These are phyloP conservation scores for Candolleomyces aberdarensis DNA, from an alignment of 768 basidiomycete genomes.

Conservation along the genomic window DNA sequence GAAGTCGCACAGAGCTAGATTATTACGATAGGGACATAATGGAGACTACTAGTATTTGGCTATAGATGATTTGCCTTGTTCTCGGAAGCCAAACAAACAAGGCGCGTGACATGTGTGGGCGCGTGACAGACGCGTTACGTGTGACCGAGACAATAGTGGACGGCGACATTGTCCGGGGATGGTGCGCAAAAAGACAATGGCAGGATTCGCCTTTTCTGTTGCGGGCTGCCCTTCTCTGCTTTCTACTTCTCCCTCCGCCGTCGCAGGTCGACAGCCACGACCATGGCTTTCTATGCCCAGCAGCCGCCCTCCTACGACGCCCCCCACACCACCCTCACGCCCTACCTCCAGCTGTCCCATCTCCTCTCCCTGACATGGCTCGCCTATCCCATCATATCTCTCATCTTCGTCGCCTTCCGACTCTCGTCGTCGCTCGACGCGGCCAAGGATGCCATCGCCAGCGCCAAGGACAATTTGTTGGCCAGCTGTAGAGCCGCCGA, in stretches of 20 bases:
- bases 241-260: constrained; percentile 24
- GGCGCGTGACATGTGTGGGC: background rate
- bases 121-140: background rate
- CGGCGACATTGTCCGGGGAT: constrained; percentile 2
- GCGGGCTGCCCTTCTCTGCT: constrained; percentile 5
- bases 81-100: constrained; percentile 2
- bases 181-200: constrained; percentile 8
- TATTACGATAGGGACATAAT: no score
- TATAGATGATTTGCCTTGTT: background rate
- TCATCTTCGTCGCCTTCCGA: constrained; percentile 84
- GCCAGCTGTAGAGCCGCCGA: constrained; percentile 86
- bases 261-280: constrained; percentile 48
- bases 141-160: background rate
- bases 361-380: constrained; percentile 88
- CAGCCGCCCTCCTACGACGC: constrained; percentile 63
- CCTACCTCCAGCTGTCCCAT: constrained; percentile 82
- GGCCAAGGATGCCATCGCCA: constrained; percentile 62
- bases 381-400: constrained; percentile 85
- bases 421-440: constrained; percentile 70
- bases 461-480: constrained; percentile 73
- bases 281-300: constrained; percentile 28
- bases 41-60: no score
- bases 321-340: constrained; percentile 54
- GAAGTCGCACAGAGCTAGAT: no score
- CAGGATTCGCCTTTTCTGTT: background rate